Base-by-base conservation (phyloP, 108 stramenopile species). In the Pseudonitzschia multistriata region DNA sequence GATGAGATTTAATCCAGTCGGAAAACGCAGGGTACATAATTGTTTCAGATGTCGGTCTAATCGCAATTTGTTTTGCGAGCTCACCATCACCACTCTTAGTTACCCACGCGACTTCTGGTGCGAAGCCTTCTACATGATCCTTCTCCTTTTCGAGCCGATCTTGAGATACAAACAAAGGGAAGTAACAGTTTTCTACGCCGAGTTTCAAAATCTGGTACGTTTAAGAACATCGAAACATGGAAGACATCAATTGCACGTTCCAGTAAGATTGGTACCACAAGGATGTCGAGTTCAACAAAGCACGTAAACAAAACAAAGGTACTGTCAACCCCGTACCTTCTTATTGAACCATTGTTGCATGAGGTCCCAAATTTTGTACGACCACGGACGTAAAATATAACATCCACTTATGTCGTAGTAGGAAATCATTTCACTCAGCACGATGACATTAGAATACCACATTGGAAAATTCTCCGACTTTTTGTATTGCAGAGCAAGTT, bases 11-110 rank as follows among this genome's bases (percentile, higher is more conserved):
- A 68, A 97, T 95, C 99, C 99, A 99, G 74, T 97, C 93, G 10
- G 95, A 86, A 83, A 92, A 98, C 27, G 96, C 94, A 24, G 97
- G 97, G 63, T 98, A 99, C 97, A 99, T 99, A 79, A 99, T 99
- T 10, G 99, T 99, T 71, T 99, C 99, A 37, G 82, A 84, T 21
- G 99, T 99, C 1, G 99, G 99, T 70, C 99, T 91, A 13, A 99
- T 88, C 29, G 98, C 98, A 77, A 99, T 98, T 31, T 92, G 98
- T 55, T 98, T 88, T 52, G 90, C 94, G 21, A 99, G 81, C 13
- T 98, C 97, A 7, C 81, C 80, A 33, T 97, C 82, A 28, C 93
- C 94, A 54, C 78, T 81, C 74, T 90, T 92, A 47, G 97, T 98
- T 11, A 98, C 98, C 97, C 96, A 97, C 1, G 97, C 97, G 52